Conservation (phyloP, 2,329 filamentous ascomycete genomes). For the Metarhizium anisopliae region DNA sequence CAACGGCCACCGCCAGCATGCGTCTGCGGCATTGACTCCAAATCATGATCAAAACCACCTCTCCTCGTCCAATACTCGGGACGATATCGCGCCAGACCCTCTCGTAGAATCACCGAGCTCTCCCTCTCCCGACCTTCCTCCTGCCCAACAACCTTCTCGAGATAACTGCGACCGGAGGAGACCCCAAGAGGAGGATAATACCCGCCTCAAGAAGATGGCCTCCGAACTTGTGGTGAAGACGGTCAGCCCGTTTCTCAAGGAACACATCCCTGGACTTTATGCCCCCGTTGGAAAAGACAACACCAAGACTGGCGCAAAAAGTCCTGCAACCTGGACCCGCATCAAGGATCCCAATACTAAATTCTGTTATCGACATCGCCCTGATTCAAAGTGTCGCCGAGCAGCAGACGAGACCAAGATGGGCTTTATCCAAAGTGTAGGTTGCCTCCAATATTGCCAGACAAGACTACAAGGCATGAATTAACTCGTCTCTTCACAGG, state of each 20-base stretch:
- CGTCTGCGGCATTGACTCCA: not conserved
- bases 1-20: conserved; percentile 2
- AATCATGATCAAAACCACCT: not conserved
- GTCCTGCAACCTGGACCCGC: conserved; percentile 4
- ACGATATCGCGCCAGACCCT: not conserved
- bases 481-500: conserved; percentile 34
- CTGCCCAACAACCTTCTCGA: conserved; percentile 20
- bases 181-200: conserved; percentile 38
- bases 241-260: conserved; percentile 78
- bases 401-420: conserved; percentile 94
- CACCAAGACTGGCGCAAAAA: conserved; percentile 14
- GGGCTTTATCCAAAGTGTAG: conserved; percentile 82
- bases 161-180: conserved; percentile 43
- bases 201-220: conserved; percentile 47
- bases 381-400: conserved; percentile 85
- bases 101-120: not conserved
- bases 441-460: conserved; percentile 18
- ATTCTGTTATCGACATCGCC: conserved; percentile 91
- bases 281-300: conserved; percentile 61
- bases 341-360: conserved; percentile 65
- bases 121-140: not conserved
- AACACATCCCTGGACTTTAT: conserved; percentile 85
- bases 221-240: conserved; percentile 65
- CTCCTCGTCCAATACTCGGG: not conserved
- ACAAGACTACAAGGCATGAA: not conserved